These are phyloP conservation scores for Lecanicillium sp. DNA, from an alignment of 2,329 filamentous ascomycete genomes.

Conservation along the genomic window DNA sequence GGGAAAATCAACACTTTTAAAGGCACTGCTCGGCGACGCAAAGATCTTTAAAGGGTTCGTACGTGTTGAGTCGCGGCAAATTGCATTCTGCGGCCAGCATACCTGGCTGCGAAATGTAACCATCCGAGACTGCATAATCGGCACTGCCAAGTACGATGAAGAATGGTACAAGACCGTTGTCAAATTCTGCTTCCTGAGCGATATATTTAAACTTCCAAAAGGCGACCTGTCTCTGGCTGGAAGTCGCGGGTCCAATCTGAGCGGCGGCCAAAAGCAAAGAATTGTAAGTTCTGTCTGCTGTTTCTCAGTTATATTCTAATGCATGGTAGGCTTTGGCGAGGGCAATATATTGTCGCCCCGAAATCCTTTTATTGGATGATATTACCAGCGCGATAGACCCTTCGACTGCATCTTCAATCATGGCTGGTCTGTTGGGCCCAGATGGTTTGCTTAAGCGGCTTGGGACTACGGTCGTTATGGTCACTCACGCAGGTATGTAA, in stretches of 20 bases:
- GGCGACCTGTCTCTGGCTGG: background rate
- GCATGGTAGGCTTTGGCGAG: slow-evolving; percentile 2
- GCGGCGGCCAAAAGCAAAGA: slow-evolving; percentile 3
- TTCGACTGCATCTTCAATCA: slow-evolving; percentile 3
- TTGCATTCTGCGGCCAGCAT: background rate
- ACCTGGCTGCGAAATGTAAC: background rate
- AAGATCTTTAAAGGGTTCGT: slow-evolving; percentile 13
- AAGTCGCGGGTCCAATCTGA: background rate
- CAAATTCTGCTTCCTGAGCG: background rate
- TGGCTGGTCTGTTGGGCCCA: slow-evolving; percentile 1
- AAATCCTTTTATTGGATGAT: slow-evolving; percentile 9
- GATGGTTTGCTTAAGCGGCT: too few species aligned
- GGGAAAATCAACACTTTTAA: slow-evolving; percentile 24
- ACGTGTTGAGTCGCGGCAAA: slow-evolving; percentile 13
- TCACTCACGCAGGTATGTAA: slow-evolving; percentile 2
- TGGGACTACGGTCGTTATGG: slow-evolving; percentile 8
- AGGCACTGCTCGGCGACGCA: slow-evolving; percentile 22
- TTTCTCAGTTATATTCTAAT: background rate
- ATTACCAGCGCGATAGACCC: slow-evolving; percentile 10
- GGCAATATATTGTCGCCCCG: slow-evolving; percentile 4
- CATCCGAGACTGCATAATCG: background rate
- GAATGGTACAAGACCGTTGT: background rate
- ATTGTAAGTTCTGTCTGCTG: slow-evolving; percentile 11
- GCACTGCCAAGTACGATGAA: background rate
- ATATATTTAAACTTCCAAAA: background rate